Percentiles rank a stretch among this genome's conserved stretches.
Conservation (phyloP, 768 basidiomycete genomes). For the Leccinum boreale region DNA sequence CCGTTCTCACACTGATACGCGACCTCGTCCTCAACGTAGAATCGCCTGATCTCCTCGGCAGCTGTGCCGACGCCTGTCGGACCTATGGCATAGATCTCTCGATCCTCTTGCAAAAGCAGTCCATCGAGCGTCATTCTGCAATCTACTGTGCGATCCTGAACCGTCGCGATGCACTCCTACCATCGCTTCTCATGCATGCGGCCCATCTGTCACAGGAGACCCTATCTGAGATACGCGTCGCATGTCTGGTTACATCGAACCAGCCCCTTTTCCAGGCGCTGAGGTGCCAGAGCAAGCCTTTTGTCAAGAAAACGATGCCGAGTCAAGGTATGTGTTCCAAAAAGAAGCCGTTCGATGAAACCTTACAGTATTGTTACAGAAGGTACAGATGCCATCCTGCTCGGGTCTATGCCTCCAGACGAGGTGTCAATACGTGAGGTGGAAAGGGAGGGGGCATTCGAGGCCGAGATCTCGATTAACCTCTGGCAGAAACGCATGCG, state of each 20-base stretch:
- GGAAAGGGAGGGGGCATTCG: slow-evolving; percentile 50
- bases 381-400: slow-evolving; percentile 49
- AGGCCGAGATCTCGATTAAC: slow-evolving; percentile 39
- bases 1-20: slow-evolving; percentile 51
- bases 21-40: slow-evolving; percentile 43
- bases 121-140: slow-evolving; percentile 62
- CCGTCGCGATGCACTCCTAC: slow-evolving; percentile 37
- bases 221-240: slow-evolving; percentile 59
- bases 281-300: slow-evolving; percentile 11
- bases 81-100: slow-evolving; percentile 49
- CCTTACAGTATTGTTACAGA: not conserved
- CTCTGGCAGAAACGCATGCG: slow-evolving; percentile 74
- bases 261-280: slow-evolving; percentile 27
- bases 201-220: slow-evolving; percentile 42
- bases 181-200: slow-evolving; percentile 53
- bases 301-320: slow-evolving; percentile 9
- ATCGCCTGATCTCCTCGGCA: slow-evolving; percentile 20
- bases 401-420: slow-evolving; percentile 48
- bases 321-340: slow-evolving; percentile 6
- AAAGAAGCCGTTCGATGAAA: not conserved
- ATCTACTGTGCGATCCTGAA: slow-evolving; percentile 76
- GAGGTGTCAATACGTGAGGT: slow-evolving; percentile 53
- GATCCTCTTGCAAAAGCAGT: slow-evolving; percentile 55
- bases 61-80: slow-evolving; percentile 58
- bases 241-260: slow-evolving; percentile 45